Base-by-base conservation (phyloP, 2,329 filamentous ascomycete genomes). In the Didymosphaeria variabile region DNA sequence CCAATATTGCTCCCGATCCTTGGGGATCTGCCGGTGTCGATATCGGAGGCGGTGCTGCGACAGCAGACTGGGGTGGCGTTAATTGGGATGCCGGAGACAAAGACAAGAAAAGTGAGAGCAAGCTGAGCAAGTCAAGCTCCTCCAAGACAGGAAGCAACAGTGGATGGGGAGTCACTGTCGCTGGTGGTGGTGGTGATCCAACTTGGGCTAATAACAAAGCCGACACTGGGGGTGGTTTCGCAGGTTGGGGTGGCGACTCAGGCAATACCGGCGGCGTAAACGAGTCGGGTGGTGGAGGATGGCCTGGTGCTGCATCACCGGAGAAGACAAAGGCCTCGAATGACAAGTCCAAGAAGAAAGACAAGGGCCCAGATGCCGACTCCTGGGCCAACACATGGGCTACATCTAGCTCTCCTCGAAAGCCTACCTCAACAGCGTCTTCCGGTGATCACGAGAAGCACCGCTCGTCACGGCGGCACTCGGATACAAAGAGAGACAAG, bases 361-460 rank as follows among this genome's bases (percentile, higher is more conserved):
- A 42, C 19, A 42, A 53, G 32, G n/a, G 9, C 32, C 13, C 46
- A 38, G 32, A 51, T 29, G 1, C 21, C 32, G 21, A 15, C 5
- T 1, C n/a, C 12, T 51, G 21, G 46, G 36, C 36, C 32, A 23
- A 17, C 6, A 8, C 2, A 4, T 38, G 21, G 46, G 46, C 44
- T 23, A 34, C 40, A 21, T 13, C 38, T 6, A 17, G 7, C 15
- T 45, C 38, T 5, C 34, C 34, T 2, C 36, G 15, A 12, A 53
- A 53, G 15, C 21, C 50, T 42, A 5, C 34, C 15, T 44, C 38
- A 23, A 2, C 9, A 34, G 15, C 29, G 23, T 26, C 40, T n/a
- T 55, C 53, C 42, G 36, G 26, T 10, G 31, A 49, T 47, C 19
- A 5, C 45, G 17, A 50, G 21, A 42, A 57, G 29, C 29, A 42